phyloP scores from a whole-genome alignment of 23 red algal species.

The Chondrus crispus region DNA sequence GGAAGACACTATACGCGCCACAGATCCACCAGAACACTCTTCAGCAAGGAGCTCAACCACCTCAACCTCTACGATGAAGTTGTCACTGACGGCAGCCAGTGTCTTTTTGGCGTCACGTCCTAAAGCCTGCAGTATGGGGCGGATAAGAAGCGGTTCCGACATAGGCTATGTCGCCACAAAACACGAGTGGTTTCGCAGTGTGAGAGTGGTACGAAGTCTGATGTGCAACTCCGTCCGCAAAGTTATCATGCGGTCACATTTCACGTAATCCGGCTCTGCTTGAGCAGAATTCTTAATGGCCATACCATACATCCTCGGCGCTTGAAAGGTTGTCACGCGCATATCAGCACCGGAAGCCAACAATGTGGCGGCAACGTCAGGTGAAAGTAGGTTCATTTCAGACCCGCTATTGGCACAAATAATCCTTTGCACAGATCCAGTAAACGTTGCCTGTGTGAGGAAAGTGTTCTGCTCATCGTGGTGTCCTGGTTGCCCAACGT shows the following conservation, averaged over 20 bases:
- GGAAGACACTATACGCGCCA: not conserved
- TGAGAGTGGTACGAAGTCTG: not conserved
- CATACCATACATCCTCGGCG: not conserved
- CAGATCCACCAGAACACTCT: too few species aligned
- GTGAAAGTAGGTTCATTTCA: not conserved
- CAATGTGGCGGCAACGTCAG: not conserved
- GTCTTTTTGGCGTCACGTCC: not conserved
- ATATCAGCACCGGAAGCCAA: not conserved
- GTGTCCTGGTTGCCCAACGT: too few species aligned
- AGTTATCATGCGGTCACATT: not conserved
- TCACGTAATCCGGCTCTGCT: not conserved
- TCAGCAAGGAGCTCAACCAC: too few species aligned
- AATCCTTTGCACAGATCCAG: not conserved
- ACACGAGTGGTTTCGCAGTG: not conserved
- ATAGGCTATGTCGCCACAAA: not conserved
- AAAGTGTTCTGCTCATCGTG: not conserved
- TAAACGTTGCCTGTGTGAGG: not conserved
- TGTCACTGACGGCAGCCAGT: not conserved
- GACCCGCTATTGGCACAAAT: not conserved
- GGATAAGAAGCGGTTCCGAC: not conserved
- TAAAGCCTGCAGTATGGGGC: not conserved
- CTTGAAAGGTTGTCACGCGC: not conserved
- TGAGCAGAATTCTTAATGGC: not conserved
- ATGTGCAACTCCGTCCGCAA: constrained; percentile 1
- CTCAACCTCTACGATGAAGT: not conserved